Evolutionary conservation across 805 yeast species (phyloP), one percentile per base, ranked within the genome.

Genomic region (Kuraishia floccosa): DNA sequence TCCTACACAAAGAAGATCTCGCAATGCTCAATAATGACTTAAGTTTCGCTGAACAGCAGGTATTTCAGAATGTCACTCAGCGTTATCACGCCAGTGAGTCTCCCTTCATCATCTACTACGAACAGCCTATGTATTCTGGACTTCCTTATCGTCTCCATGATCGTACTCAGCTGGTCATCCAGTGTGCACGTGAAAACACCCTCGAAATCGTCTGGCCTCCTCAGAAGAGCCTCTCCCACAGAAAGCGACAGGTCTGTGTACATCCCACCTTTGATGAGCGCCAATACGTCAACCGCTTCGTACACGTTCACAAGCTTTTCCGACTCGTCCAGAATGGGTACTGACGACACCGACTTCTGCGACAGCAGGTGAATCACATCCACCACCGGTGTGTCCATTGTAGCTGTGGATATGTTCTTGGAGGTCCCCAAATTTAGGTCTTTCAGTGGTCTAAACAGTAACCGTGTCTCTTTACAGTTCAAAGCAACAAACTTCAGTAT

Each of bases 101-200:
- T 68, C 6, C 93, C 89, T 14, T 68, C 66, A n/a, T 73, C 78
- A 52, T 91, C 94, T 18, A 91, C 95, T 19, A 91, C 86, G 47
- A 87, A 84, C 48, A 91, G 68, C 52, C 99, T 69, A 52, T 91
- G 96, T 37, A 91, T 67, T 42, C 97, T 71, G 21, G 94, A 77
- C 43, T 86, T 81, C 46, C 96, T 72, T 36, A 91, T 85, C 22
- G 94, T 87, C 50, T 87, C 96, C 76, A 91, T 69, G 35, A 91
- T 80, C 11, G 94, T 84, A 38, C 89, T 79, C 35, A 91, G 60
- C 39, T 87, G 68, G 52, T 91, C 99, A 42, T 76, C 69, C 40
- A 76, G 65, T 0, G 96, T 84, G 56, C 98, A 91, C 0, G 97
- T 91, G 56, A 86, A 84, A 10, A 91, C 97, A 36, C 99, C 98